Conservation (phyloP, 768 basidiomycete species). For the Pleurotus djamor region DNA sequence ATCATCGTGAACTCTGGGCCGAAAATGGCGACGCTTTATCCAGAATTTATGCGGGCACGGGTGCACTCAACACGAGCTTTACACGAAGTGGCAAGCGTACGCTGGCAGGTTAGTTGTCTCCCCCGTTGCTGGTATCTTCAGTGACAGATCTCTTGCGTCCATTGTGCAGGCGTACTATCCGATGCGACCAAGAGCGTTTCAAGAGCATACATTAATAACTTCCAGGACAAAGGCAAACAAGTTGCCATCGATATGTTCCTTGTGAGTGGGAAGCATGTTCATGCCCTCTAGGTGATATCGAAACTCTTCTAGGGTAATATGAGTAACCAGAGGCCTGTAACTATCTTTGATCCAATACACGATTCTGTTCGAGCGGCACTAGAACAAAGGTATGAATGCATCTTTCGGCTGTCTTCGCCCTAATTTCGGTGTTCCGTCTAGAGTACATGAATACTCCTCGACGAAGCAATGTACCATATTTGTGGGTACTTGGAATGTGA, state of each 20-base stretch:
- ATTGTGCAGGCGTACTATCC: constrained; percentile 70
- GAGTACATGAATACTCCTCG: constrained; percentile 82
- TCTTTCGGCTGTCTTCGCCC: not conserved
- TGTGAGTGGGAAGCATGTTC: constrained; percentile 41
- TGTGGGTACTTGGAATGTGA: constrained; percentile 94
- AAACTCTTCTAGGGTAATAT: constrained; percentile 82
- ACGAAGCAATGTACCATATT: constrained; percentile 73
- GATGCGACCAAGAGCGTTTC: constrained; percentile 97
- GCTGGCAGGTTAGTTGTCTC: constrained; percentile 58
- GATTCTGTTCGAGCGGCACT: constrained; percentile 79
- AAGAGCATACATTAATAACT: constrained; percentile 96
- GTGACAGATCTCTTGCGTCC: not conserved
- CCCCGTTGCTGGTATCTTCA: too few relatives aligned
- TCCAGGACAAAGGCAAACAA: constrained; percentile 95
- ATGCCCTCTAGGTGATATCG: constrained; percentile 2
- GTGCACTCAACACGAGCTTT: constrained; percentile 93
- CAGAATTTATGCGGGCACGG: constrained; percentile 92
- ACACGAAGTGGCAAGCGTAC: constrained; percentile 95
- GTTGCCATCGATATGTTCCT: constrained; percentile 93
- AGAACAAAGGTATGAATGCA: constrained; percentile 52
- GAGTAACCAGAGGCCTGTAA: constrained; percentile 81
- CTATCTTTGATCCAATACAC: constrained; percentile 92
- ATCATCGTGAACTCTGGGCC: constrained; percentile 95
- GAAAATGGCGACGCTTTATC: constrained; percentile 94
- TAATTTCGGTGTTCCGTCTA: constrained; percentile 20